Evolutionary conservation across 2,329 filamentous ascomycete genomes (phyloP), one percentile per base, ranked within the genome.

Genomic region (Emericellopsis atlantica): DNA sequence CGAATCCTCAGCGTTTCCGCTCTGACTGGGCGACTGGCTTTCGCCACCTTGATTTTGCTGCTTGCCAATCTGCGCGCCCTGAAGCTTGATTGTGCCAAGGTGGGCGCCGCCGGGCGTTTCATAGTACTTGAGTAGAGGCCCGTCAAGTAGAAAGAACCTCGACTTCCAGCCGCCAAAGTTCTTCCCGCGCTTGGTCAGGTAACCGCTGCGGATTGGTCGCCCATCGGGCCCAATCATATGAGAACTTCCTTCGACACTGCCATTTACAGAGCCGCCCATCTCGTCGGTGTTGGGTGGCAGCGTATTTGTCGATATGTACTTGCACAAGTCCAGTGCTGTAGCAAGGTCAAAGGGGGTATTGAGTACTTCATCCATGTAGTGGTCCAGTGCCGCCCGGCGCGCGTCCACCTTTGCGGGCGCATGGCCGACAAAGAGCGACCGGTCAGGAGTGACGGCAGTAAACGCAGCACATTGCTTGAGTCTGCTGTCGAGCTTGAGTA

Each of bases 101-200:
- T 95, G 87, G 14, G 87, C 79, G 36, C 92, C 92, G 38, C 90
- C 89, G 4, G 87, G 88, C 2, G 83, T 78, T 60, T 98, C 92
- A 52, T 85, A 96, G 57, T 98, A 98, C 52, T 84, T 88, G 51
- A 98, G 53, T 8, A 67, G 61, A n/a, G 73, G 72, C 0, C 74
- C 72, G 40, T 77, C 72, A 11, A 78, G 64, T 18, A 76, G 62
- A 52, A 80, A 81, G 53, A 76, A 79, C 29, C 76, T 65, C 10
- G 88, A 89, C 62, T 98, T 98, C 92, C 92, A 98, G 38, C 92
- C 92, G 40, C 92, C 92, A 63, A 98, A 98, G 54, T 96, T 96
- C 69, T 98, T 98, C 38, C 92, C 92, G 50, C 85, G 78, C 66
- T 98, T 98, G 2, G 92, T 96, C 39, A 98, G 66, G 59, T 96